These are phyloP conservation scores for grape (Vitis vinifera) DNA, from an alignment of 164 flowering plant genomes.

Conservation along the genomic window DNA sequence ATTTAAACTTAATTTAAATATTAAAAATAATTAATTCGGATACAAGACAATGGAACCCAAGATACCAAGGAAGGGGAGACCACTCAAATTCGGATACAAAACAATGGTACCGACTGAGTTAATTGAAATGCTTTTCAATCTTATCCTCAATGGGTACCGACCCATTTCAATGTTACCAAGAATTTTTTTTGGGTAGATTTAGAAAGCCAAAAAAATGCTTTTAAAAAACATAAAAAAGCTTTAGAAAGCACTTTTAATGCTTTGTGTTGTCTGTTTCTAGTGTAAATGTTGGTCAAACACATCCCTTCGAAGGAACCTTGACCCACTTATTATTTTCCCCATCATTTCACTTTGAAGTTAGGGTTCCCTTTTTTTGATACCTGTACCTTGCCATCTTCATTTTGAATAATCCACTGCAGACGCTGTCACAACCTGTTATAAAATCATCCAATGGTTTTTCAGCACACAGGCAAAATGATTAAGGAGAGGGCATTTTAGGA, in stretches of 20 bases:
- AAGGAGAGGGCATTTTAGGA: background rate
- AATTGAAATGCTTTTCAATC: too few species aligned
- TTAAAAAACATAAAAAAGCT: background rate
- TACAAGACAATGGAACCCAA: too few species aligned
- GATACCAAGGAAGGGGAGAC: too few species aligned
- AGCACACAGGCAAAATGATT: too few species aligned
- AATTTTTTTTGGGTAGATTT: background rate
- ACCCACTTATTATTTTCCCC: slow-evolving; percentile 8
- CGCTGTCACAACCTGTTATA: too few species aligned
- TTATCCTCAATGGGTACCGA: too few species aligned
- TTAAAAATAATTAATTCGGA: too few species aligned
- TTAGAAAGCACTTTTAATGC: slow-evolving; percentile 7
- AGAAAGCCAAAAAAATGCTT: background rate
- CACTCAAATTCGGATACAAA: too few species aligned
- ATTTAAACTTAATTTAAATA: too few species aligned
- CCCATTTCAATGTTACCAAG: too few species aligned
- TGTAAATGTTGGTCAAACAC: slow-evolving; percentile 23
- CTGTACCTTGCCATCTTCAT: background rate
- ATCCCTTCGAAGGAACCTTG: slow-evolving; percentile 2
- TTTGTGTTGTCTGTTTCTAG: slow-evolving; percentile 18
- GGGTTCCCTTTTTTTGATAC: background rate
- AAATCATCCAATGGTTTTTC: too few species aligned
- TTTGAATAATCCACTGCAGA: background rate
- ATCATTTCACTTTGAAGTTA: slow-evolving; percentile 19
- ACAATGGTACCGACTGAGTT: too few species aligned